Conservation (phyloP, 140 eudicot species). For the Anethum foeniculum region DNA sequence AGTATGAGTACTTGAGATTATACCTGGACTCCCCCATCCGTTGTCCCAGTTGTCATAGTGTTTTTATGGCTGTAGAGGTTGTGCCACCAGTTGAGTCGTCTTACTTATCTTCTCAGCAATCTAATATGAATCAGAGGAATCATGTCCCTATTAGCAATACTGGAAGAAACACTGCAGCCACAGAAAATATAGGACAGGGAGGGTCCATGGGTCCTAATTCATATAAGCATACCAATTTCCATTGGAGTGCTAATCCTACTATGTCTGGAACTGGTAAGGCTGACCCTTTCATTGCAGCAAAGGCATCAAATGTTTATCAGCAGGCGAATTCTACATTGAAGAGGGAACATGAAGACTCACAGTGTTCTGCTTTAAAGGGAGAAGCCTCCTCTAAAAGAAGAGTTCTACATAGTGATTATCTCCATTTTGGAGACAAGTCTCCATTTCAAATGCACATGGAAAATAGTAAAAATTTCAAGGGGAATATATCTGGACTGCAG, state of each 20-base stretch:
- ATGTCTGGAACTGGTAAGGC: slow-evolving; percentile 19
- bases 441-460: slow-evolving; percentile 32
- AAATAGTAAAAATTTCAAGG: slow-evolving; percentile 24
- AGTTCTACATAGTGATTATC: slow-evolving; percentile 27
- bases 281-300: slow-evolving; percentile 44
- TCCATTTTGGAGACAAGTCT: slow-evolving; percentile 22
- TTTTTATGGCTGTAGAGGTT: slow-evolving; percentile 68
- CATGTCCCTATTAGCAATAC: slow-evolving; percentile 20
- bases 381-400: slow-evolving; percentile 39
- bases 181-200: slow-evolving; percentile 22
- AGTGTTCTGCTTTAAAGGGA: slow-evolving; percentile 11
- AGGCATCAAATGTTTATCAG: slow-evolving; percentile 51
- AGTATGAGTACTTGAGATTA: slow-evolving; percentile 66
- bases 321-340: slow-evolving; percentile 45
- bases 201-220: slow-evolving; percentile 24
- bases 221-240: slow-evolving; percentile 6
- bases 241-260: slow-evolving; percentile 24
- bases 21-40: slow-evolving; percentile 62
- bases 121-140: slow-evolving; percentile 23
- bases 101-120: slow-evolving; percentile 24
- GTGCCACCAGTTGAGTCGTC: slow-evolving; percentile 55
- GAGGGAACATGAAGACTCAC: slow-evolving; percentile 47
- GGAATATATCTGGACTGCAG: slow-evolving; percentile 19
- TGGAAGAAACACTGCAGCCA: slow-evolving; percentile 22
- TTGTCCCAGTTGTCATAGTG: slow-evolving; percentile 61